Base-by-base conservation (phyloP, 495 filamentous ascomycete species). In the Aspergillus nidulans region DNA sequence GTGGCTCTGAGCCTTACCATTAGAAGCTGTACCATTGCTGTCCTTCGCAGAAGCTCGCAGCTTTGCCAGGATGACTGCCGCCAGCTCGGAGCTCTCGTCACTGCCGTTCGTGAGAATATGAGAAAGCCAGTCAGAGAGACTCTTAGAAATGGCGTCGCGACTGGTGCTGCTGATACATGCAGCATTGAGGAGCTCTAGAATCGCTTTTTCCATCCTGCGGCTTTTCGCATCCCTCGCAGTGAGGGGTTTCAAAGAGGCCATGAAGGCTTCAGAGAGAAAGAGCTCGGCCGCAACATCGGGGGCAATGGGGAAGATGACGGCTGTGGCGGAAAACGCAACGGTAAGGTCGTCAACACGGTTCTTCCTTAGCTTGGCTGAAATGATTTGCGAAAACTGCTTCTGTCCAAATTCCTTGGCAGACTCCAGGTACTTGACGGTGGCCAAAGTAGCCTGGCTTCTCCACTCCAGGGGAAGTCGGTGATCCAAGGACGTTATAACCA, bases 61-160 rank as follows among this genome's bases (percentile, higher is more conserved):
- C 73, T 94, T 94, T 21, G 89, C 85, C 55, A 97, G 68, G 26
- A 96, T 81, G 58, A 96, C 85, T n/a, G 90, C 90, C 24, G 95
- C 91, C 40, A 95, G 70, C 56, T 81, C 86, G 5, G 83, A 78
- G 52, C 79, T 72, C 38, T 82, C 73, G 45, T 86, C 81, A 56
- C 80, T 81, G 15, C 83, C 83, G 56, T 85, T 82, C 32, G 84
- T 84, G 30, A 92, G 76, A 36, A 89, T 79, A 51, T 91, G 85
- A 52, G 89, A 85, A 21, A 98, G 75, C 88, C 91, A 97, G 30
- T 85, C 84, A 16, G 77, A 75, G 66, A 91, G 95, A 58, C 92
- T 82, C 62, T 87, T 90, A 44, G 79, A 77, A 48, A 97, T 86
- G 15, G 85, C 85, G 57, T 89, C 86, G 15, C 91, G 84, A 59